Evolutionary conservation across 108 stramenopile genomes (phyloP), one percentile per base, ranked within the genome.

Genomic region (Nitzschia sp.): DNA sequence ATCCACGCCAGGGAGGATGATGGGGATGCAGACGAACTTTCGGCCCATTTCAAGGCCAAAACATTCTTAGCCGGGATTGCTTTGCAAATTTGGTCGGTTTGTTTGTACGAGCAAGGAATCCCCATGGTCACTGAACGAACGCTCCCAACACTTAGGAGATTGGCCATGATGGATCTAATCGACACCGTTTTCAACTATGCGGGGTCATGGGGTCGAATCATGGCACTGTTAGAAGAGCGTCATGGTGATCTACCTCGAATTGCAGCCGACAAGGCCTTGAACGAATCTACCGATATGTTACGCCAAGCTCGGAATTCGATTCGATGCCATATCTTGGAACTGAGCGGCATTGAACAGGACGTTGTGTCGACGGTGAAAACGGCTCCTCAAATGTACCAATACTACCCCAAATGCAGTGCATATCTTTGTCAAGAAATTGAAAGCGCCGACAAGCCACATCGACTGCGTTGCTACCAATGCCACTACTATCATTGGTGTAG

Each of bases 401-500:
- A 81, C 29, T 77, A 66, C 70, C 66, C 75, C 64, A 81, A 81
- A 46, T 81, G 80, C 59, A 51, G 54, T 28, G 75, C 72, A 0
- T 64, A 71, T 0, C 36, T 64, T 9, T 81, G 80, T 51, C 34
- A 29, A 17, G 33, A 81, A 1, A 36, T 81, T 24, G 80, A 81
- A 66, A 73, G 54, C 21, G 42, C 64, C 5, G 49, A 72, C 31
- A 58, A 67, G 21, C 75, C 76, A n/a, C 80, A 81, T 60, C 53
- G 62, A 17, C 71, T 61, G n/a, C 80, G 80, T 19, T 81, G 80
- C 54, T 30, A 61, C 9, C 58, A 66, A 24, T 81, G 80, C 45
- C 72, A 71, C 54, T 81, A 81, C 53, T 81, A 72, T 72, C 80
- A 81, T 64, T 81, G 64, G 45, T 81, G 80, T 28, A 68, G 66